phyloP scores from a whole-genome alignment of 176 grass and related monocot species.

The Zoysia pacifica region DNA sequence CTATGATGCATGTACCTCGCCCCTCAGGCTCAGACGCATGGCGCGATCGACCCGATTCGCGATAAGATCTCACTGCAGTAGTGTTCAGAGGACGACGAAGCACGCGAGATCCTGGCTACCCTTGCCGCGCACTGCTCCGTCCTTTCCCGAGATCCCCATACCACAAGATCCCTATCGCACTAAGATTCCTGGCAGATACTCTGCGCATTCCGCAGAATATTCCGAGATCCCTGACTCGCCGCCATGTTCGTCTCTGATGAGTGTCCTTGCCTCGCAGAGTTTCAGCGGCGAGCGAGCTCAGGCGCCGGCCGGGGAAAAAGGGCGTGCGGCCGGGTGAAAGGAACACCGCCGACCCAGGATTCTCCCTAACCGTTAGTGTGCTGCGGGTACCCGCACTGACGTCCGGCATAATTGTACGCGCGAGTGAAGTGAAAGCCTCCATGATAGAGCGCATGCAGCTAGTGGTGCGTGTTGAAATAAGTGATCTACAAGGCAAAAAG shows the following conservation, averaged over 20 bases:
- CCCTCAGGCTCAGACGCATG: too few relatives aligned
- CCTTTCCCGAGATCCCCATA: too few relatives aligned
- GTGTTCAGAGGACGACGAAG: too few relatives aligned
- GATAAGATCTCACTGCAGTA: too few relatives aligned
- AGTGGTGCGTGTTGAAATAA: background rate
- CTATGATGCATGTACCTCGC: too few relatives aligned
- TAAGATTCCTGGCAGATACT: too few relatives aligned
- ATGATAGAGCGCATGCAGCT: conserved; percentile 32
- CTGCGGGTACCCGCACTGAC: background rate
- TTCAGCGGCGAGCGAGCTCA: conserved; percentile 1
- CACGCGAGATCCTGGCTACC: too few relatives aligned
- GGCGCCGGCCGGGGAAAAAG: background rate
- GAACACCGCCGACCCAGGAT: background rate
- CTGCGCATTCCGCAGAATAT: background rate
- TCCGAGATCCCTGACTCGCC: background rate
- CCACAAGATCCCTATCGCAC: too few relatives aligned
- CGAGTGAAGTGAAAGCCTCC: conserved; percentile 20
- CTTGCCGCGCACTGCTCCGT: too few relatives aligned
- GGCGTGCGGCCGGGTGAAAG: background rate
- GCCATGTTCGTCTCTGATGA: conserved; percentile 14
- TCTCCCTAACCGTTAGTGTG: background rate
- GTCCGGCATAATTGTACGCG: conserved; percentile 36
- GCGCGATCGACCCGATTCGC: too few relatives aligned
- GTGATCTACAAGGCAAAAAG: too few relatives aligned
- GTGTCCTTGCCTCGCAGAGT: background rate